Evolutionary conservation across 345 rosid genomes (phyloP).

Genomic region (Populus deltoides): DNA sequence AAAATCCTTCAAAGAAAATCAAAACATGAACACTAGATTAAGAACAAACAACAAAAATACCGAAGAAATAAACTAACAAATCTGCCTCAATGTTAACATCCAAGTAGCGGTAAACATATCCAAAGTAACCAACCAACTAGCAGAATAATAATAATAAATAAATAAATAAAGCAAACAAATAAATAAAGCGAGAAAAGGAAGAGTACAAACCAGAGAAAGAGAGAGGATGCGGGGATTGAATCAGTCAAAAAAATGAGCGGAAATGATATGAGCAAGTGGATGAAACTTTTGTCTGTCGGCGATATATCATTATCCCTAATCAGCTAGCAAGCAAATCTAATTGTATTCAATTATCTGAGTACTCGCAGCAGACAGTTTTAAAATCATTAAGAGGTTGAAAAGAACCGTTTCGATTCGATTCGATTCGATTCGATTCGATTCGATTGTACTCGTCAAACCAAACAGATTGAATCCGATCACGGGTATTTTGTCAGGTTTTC

Average conservation of each 20-base stretch:
- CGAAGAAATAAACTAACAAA: background rate
- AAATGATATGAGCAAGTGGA: background rate
- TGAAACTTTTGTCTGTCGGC: background rate
- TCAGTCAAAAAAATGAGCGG: background rate
- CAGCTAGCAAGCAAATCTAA: background rate
- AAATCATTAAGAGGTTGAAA: background rate
- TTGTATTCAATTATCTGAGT: background rate
- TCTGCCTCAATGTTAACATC: background rate
- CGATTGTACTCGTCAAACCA: background rate
- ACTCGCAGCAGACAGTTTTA: background rate
- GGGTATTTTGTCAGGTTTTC: background rate
- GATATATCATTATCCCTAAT: background rate
- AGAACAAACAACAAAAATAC: background rate
- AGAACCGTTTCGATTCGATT: background rate
- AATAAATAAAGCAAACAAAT: background rate
- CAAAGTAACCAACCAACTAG: background rate
- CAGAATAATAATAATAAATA: background rate
- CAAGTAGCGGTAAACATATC: background rate
- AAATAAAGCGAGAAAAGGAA: background rate
- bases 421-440: background rate
- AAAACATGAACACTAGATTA: background rate
- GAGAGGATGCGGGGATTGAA: slow-evolving; percentile 5
- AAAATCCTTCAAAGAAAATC: background rate
- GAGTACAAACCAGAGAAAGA: slow-evolving; percentile 3
- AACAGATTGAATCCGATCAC: too few species aligned